These are phyloP conservation scores for Cryptococcus sp. DNA, from an alignment of 1,284 basidiomycete species.

Conservation along the genomic window DNA sequence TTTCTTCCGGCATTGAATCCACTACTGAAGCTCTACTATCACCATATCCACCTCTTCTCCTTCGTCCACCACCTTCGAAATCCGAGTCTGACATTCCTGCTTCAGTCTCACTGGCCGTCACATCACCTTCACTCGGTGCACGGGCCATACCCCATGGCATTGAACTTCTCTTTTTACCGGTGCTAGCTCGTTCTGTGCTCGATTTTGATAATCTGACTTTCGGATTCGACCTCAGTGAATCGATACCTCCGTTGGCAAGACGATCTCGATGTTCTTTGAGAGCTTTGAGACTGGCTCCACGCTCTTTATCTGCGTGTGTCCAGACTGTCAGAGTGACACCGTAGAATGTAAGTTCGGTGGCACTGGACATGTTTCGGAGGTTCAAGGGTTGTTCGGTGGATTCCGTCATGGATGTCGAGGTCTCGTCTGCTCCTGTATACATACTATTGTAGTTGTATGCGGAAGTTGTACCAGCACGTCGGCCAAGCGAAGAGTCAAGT, in stretches of 20 bases:
- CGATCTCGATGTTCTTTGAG: conserved; percentile 24
- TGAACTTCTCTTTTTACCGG: neutral
- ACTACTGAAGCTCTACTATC: conserved; percentile 30
- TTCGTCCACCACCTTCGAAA: conserved; percentile 51
- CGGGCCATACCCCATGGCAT: conserved; percentile 7
- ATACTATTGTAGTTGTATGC: neutral
- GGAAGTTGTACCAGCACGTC: conserved; percentile 49
- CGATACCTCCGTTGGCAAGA: conserved; percentile 5
- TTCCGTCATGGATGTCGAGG: neutral
- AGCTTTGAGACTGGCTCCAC: conserved; percentile 51
- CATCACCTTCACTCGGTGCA: conserved; percentile 1
- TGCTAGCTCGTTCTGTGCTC: neutral
- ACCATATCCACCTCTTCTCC: neutral
- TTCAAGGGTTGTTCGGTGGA: neutral
- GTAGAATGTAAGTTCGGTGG: conserved; percentile 61
- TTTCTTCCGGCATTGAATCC: conserved; percentile 20
- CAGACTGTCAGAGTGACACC: conserved; percentile 88
- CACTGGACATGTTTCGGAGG: conserved; percentile 23
- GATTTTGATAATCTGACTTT: neutral
- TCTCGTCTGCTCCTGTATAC: neutral
- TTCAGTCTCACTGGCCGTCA: conserved; percentile 18
- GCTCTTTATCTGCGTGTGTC: conserved; percentile 85
- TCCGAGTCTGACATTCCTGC: conserved; percentile 58
- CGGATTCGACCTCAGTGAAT: conserved; percentile 8
- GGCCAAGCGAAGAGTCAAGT: conserved; percentile 13